phyloP scores from a whole-genome alignment of 2,329 filamentous ascomycete genomes.

The Knufia fluminis region DNA sequence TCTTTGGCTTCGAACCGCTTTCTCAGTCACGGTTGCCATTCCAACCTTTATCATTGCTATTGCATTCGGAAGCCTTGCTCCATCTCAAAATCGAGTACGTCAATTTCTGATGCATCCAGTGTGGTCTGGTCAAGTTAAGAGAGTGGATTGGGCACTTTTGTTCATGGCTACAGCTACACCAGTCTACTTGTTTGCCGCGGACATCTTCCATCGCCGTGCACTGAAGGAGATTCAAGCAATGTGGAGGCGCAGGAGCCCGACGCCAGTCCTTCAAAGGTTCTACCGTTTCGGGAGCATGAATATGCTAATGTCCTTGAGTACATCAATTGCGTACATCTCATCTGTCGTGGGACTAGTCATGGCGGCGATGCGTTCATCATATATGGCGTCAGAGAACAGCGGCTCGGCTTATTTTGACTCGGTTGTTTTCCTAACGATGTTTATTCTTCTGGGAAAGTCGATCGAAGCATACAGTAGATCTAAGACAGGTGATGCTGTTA shows the following conservation, averaged over 20 bases:
- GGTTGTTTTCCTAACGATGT: slow-evolving; percentile 81
- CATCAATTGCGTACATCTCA: slow-evolving; percentile 74
- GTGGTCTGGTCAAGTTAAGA: slow-evolving; percentile 59
- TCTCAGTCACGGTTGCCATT: slow-evolving; percentile 62
- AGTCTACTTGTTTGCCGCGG: slow-evolving; percentile 59
- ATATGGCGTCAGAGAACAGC: background rate
- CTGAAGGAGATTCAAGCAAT: slow-evolving; percentile 67
- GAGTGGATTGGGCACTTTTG: slow-evolving; percentile 69
- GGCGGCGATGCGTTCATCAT: slow-evolving; percentile 25
- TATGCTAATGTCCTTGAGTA: slow-evolving; percentile 79
- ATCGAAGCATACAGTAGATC: slow-evolving; percentile 80
- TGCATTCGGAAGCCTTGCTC: slow-evolving; percentile 77
- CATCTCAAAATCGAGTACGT: slow-evolving; percentile 47
- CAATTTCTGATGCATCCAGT: slow-evolving; percentile 62
- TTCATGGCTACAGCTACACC: slow-evolving; percentile 73
- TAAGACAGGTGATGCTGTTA: slow-evolving; percentile 75
- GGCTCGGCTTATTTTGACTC: slow-evolving; percentile 75
- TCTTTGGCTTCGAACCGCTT: slow-evolving; percentile 59
- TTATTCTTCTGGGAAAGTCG: slow-evolving; percentile 55
- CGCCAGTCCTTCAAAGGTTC: slow-evolving; percentile 65
- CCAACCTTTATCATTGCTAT: slow-evolving; percentile 82
- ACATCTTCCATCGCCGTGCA: slow-evolving; percentile 71
- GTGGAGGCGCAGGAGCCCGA: slow-evolving; percentile 68
- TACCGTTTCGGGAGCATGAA: slow-evolving; percentile 95
- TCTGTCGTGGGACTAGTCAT: slow-evolving; percentile 69